Evolutionary conservation across 1,139 yeast genomes (phyloP), one percentile per base, ranked within the genome.

Genomic region (Zygosaccharomyces sapae): DNA sequence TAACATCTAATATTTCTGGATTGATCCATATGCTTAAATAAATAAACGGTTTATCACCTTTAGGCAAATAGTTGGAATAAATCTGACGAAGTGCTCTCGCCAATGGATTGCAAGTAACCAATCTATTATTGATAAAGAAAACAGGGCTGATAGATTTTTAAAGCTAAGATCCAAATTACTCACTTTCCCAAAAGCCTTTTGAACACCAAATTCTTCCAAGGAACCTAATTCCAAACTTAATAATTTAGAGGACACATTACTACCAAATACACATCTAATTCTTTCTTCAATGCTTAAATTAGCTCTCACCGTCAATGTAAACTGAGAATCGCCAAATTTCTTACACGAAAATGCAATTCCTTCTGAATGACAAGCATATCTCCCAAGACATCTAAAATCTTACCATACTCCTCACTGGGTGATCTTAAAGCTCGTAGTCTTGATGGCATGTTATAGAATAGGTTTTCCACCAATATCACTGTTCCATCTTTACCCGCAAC

Each of bases 401-500:
- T 80, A 10, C 80, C 67, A 59, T 81, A 85, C 61, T 92, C 98
- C 18, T 88, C 97, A 52, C 74, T 74, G 22, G 83, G 74, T 0
- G 86, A 76, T 51, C 75, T 74, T 46, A 90, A 68, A 0, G 95
- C 77, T 43, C 83, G 72, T 34, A 83, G 66, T 46, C 98, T 74
- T 0, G 95, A 79, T 0, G 96, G 95, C 24, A 85, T 79, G 61
- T 92, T 94, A 68, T 84, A 94, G 61, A 94, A 94, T 50, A 94
- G 70, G 62, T 92, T 96, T 62, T 89, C 97, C 4, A 89, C 95
- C 0, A 77, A 68, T 35, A 94, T 77, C 52, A 83, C 89, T 0
- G 98, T 92, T 0, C 99, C 99, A 40, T 75, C 76, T 51, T 79
- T 83, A 0, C 97, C 97, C 0, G 98, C 98, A 1, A 79, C 74